phyloP scores from a whole-genome alignment of 1,284 basidiomycete species.

The Leccinum pallidistipes region DNA sequence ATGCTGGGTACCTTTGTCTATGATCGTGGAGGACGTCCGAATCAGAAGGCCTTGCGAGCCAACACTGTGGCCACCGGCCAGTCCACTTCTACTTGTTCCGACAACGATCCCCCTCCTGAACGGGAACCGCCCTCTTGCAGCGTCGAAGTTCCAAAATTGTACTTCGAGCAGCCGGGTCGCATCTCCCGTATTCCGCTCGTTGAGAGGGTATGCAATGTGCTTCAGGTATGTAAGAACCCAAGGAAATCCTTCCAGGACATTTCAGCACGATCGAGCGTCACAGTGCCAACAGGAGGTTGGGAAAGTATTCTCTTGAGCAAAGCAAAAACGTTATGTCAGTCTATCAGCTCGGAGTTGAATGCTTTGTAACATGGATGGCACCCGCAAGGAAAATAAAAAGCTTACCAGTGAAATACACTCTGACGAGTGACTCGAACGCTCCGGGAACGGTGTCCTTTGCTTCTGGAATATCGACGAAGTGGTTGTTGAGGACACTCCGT shows the following conservation, averaged over 20 bases:
- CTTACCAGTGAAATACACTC: constrained; percentile 58
- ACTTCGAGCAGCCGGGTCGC: constrained; percentile 58
- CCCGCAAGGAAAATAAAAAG: not conserved
- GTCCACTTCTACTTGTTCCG: constrained; percentile 58
- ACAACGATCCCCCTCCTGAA: constrained; percentile 30
- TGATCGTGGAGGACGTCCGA: not conserved
- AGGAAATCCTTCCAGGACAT: constrained; percentile 12
- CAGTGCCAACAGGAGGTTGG: constrained; percentile 41
- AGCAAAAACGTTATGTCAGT: no score
- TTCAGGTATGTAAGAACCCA: constrained; percentile 13
- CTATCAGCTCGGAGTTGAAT: not conserved
- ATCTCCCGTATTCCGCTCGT: constrained; percentile 55
- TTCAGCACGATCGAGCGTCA: constrained; percentile 41
- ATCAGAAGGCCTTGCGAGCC: constrained; percentile 39
- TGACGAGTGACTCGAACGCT: constrained; percentile 43
- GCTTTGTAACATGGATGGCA: constrained; percentile 1
- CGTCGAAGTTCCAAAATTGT: constrained; percentile 51
- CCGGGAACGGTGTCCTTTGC: constrained; percentile 42
- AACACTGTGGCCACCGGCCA: constrained; percentile 74
- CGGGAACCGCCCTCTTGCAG: constrained; percentile 41
- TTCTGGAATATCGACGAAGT: constrained; percentile 67
- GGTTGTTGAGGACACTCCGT: constrained; percentile 65
- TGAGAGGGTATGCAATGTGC: constrained; percentile 16
- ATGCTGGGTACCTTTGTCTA: not conserved
- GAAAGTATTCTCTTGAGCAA: constrained; percentile 25